Base-by-base conservation (phyloP, 495 filamentous ascomycete genomes). In the Bacidia rubella region DNA sequence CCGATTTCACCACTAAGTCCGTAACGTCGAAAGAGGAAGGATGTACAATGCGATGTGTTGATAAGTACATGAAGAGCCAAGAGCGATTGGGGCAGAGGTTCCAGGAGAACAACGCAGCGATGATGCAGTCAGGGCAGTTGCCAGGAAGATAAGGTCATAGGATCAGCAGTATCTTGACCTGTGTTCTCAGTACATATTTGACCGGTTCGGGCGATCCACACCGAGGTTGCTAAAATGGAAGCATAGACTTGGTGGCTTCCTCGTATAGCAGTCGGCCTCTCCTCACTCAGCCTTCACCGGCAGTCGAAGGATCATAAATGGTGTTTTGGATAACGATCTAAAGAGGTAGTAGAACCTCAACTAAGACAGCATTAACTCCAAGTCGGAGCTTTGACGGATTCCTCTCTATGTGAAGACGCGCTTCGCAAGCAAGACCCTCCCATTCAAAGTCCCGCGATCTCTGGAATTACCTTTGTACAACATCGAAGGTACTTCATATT, bases 1-100 rank as follows among this genome's bases (percentile, higher is more conserved):
- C 87, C 67, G 90, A 96, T 74, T 99, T 99, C 78, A 94, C 88
- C 63, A 92, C 86, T 74, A 96, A 96, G 73, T 86, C 87, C 5
- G 78, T 99, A 27, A 79, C 82, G 51, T 72, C 78, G 55, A 82
- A 86, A 58, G 92, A 99, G 69, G 84, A 89, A 63, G 78, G 83
- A 60, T 97, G 93, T 69, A 78, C 95, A 54, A 80, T 85, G 72
- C 83, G 87, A 57, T 99, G 93, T 67, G 88, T 96, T 21, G 83
- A 90, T 69, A 98, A 98, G 76, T 85, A 85, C 66, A 78, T 96
- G 68, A 90, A 94, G 65, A 78, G 82, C 49, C 84, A 84, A 32
- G 83, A 88, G 61, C 80, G 92, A 25, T 70, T 97, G 51, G 84
- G 87, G 57, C 83, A 92, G 67, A 77, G 92, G 39, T 99, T 96